Conservation (phyloP, 1,284 basidiomycete genomes). For the Trametes versicolor region DNA sequence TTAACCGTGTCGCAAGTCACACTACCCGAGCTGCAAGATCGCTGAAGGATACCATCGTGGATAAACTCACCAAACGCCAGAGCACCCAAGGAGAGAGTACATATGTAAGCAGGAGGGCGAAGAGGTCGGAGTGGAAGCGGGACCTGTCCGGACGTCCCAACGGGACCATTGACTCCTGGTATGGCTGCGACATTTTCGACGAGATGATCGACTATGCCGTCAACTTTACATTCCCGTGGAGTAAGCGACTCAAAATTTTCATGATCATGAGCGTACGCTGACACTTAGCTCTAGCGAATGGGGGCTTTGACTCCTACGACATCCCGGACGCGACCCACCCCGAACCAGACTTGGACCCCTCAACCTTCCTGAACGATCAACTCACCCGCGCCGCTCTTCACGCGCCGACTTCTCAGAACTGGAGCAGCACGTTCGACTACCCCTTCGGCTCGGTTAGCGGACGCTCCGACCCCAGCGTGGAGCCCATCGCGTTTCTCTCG, state of each 20-base stretch:
- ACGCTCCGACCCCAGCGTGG: conserved; percentile 54
- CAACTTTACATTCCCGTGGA: conserved; percentile 66
- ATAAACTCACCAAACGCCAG: conserved; percentile 12
- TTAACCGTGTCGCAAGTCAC: background rate
- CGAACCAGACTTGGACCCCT: conserved; percentile 61
- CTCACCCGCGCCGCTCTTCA: conserved; percentile 63
- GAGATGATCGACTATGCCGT: conserved; percentile 47
- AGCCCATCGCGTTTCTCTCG: conserved; percentile 42
- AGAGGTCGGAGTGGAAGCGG: conserved; percentile 30
- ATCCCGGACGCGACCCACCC: conserved; percentile 64
- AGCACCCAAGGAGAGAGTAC: background rate
- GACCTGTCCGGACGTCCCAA: conserved; percentile 39
- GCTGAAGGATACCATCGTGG: conserved; percentile 18
- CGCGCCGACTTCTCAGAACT: conserved; percentile 68
- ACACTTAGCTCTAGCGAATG: conserved; percentile 18
- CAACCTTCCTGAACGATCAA: conserved; percentile 17
- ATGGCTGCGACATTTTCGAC: conserved; percentile 45
- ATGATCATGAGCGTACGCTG: background rate
- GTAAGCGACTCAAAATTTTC: conserved; percentile 48
- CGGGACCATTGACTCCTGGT: conserved; percentile 46
- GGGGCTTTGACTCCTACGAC: conserved; percentile 52
- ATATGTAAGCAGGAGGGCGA: background rate
- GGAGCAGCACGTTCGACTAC: conserved; percentile 57
- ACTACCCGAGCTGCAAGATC: conserved; percentile 9
- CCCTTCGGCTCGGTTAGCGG: conserved; percentile 54